phyloP scores from a whole-genome alignment of 2,329 filamentous ascomycete genomes.

The Aspergillus tubingensis region DNA sequence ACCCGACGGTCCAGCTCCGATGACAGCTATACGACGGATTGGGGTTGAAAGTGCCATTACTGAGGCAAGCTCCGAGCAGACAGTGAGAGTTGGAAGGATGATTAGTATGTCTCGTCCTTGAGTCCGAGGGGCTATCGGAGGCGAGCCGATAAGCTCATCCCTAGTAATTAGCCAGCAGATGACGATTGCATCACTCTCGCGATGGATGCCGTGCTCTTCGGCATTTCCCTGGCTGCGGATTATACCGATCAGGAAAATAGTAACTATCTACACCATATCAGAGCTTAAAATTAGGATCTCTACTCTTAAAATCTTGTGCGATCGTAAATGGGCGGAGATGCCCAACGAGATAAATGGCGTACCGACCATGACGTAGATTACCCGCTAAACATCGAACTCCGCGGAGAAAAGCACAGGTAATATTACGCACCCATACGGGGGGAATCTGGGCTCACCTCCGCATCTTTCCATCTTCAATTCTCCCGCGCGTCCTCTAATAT shows the following conservation, averaged over 20 bases:
- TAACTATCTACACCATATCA: too few species aligned
- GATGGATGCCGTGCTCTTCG: background rate
- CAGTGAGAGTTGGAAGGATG: background rate
- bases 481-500: background rate
- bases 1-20: constrained; percentile 81
- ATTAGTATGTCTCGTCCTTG: background rate
- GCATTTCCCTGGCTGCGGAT: background rate
- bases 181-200: background rate
- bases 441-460: constrained; percentile 3
- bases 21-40: constrained; percentile 63
- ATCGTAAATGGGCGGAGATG: background rate
- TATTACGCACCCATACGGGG: constrained; percentile 18
- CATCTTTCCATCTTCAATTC: constrained; percentile 6
- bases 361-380: constrained; percentile 1
- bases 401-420: constrained; percentile 9
- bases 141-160: background rate
- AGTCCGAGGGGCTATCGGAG: background rate
- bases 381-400: background rate
- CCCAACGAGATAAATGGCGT: background rate
- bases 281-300: background rate
- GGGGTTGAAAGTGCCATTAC: constrained; percentile 26
- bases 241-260: too few species aligned
- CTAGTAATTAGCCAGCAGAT: background rate
- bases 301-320: background rate
- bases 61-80: background rate